phyloP scores from a whole-genome alignment of 129 eudicot species.

The Calendula officinalis region DNA sequence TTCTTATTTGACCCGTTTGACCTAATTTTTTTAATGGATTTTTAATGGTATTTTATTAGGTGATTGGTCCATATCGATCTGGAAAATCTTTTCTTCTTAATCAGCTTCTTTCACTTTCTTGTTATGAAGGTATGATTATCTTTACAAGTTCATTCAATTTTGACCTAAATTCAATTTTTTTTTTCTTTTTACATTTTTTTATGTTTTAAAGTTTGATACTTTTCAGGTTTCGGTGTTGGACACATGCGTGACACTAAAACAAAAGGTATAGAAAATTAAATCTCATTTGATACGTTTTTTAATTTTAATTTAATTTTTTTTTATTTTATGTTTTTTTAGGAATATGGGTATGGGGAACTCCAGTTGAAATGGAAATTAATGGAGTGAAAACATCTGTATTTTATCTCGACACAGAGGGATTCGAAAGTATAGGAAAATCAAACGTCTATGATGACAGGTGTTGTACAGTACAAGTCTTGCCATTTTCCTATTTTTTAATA shows the following conservation, averaged over 20 bases:
- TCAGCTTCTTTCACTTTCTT: conserved; percentile 98
- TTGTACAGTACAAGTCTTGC: conserved; percentile 20
- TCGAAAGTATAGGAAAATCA: conserved; percentile 98
- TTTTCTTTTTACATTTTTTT: conserved; percentile 15
- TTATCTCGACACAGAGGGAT: conserved; percentile 96
- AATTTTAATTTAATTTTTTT: background rate
- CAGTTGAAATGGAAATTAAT: conserved; percentile 70
- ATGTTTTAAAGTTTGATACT: conserved; percentile 29
- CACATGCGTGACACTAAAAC: conserved; percentile 99
- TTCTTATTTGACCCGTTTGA: background rate
- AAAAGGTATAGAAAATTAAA: conserved; percentile 52
- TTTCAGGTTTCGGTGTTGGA: conserved; percentile 98
- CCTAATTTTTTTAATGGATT: background rate
- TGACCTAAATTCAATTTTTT: no score
- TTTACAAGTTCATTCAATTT: conserved; percentile 12
- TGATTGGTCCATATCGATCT: conserved; percentile 99
- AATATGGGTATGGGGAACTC: conserved; percentile 98
- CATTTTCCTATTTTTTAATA: background rate
- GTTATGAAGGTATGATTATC: conserved; percentile 68
- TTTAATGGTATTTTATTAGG: conserved; percentile 52
- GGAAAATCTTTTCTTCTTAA: conserved; percentile 96
- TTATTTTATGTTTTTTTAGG: conserved; percentile 37
- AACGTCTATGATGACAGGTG: conserved; percentile 98
- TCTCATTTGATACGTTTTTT: no score
- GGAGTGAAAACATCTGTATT: conserved; percentile 91